Evolutionary conservation across 805 yeast species (phyloP).

Genomic region (Ogataea saltuana): DNA sequence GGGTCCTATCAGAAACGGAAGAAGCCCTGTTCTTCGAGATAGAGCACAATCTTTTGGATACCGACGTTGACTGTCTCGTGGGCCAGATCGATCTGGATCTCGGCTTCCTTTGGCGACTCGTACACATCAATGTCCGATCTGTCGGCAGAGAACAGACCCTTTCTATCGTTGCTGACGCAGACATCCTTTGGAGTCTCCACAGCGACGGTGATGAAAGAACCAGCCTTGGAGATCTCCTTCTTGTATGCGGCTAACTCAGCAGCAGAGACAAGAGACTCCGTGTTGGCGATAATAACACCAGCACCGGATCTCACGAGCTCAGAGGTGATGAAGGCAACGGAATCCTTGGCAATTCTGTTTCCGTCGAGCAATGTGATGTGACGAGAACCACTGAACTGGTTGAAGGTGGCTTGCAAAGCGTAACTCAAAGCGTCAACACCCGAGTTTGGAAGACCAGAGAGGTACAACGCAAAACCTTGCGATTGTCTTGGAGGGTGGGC

Average conservation of each 20-base stretch:
- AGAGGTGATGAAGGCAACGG: conserved; percentile 64
- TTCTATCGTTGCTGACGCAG: conserved; percentile 48
- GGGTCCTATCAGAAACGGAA: conserved; percentile 48
- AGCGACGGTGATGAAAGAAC: conserved; percentile 53
- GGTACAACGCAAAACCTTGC: conserved; percentile 84
- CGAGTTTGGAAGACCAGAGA: conserved; percentile 59
- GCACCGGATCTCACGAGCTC: conserved; percentile 88
- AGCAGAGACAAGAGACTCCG: conserved; percentile 43
- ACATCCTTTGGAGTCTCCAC: conserved; percentile 50
- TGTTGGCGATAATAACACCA: conserved; percentile 75
- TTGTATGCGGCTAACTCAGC: conserved; percentile 45
- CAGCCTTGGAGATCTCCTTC: conserved; percentile 46
- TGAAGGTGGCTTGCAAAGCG: conserved; percentile 86
- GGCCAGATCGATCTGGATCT: conserved; percentile 55
- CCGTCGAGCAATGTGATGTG: conserved; percentile 60
- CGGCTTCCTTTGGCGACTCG: conserved; percentile 52
- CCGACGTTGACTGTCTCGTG: conserved; percentile 64
- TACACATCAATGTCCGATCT: conserved; percentile 49
- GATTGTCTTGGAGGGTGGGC: conserved; percentile 87
- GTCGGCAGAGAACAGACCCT: conserved; percentile 49
- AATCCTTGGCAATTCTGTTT: conserved; percentile 31
- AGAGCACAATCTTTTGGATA: conserved; percentile 69
- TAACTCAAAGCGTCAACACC: conserved; percentile 68
- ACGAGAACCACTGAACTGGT: conserved; percentile 86
- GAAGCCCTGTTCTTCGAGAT: conserved; percentile 82